Conservation (phyloP, 2,329 filamentous ascomycete genomes). For the Pseudopyrenochaeta lycopersici region DNA sequence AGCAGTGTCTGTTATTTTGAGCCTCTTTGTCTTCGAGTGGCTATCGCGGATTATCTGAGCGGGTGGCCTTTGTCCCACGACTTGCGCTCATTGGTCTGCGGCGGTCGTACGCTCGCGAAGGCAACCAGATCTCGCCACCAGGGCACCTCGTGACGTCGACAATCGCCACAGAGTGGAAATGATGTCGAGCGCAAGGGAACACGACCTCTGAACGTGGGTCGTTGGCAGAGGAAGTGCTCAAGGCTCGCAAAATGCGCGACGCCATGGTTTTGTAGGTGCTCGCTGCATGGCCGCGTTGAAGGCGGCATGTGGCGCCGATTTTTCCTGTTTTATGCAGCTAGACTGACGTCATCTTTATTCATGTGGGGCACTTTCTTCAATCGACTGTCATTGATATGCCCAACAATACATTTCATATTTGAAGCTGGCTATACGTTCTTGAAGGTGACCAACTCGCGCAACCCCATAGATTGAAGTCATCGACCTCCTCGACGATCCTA, state of each 20-base stretch:
- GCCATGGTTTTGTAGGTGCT: constrained; percentile 44
- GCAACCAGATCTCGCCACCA: constrained; percentile 28
- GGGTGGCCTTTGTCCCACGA: constrained; percentile 46
- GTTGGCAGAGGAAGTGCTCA: constrained; percentile 49
- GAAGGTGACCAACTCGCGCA: not conserved
- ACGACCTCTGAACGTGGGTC: constrained; percentile 43
- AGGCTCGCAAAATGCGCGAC: constrained; percentile 29
- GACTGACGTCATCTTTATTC: constrained; percentile 31
- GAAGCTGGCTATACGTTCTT: not conserved
- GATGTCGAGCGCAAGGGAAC: constrained; percentile 51
- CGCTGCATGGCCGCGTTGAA: constrained; percentile 26
- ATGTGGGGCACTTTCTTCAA: not conserved
- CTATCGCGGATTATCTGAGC: constrained; percentile 39
- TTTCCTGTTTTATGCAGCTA: constrained; percentile 43
- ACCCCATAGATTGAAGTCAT: too few relatives aligned
- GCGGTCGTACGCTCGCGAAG: constrained; percentile 31
- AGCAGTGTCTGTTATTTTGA: constrained; percentile 40
- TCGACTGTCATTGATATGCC: not conserved
- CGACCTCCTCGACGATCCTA: too few relatives aligned
- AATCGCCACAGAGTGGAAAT: constrained; percentile 28
- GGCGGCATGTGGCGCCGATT: constrained; percentile 25
- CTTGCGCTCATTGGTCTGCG: constrained; percentile 47
- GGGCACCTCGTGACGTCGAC: constrained; percentile 35
- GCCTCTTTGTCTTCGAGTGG: constrained; percentile 39
- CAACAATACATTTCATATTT: not conserved